Percentiles rank a stretch among this genome's conserved stretches.
phyloP scores from a whole-genome alignment of 1,139 yeast species.

The Protomyces gravidus region DNA sequence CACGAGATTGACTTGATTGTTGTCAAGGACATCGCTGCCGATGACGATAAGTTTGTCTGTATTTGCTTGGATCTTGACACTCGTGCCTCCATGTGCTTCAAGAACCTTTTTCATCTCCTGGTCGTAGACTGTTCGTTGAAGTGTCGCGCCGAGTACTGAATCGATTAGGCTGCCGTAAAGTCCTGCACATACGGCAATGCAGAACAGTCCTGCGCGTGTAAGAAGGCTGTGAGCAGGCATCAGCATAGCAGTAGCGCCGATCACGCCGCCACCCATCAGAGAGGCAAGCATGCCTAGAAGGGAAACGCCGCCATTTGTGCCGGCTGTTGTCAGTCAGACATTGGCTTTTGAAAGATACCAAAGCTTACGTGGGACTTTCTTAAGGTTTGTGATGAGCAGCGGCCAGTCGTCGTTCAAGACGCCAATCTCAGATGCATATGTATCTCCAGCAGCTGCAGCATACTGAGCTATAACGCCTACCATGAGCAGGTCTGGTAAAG shows the following conservation, averaged over 20 bases:
- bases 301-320: slow-evolving; percentile 52
- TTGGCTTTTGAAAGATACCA: neutral
- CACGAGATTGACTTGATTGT: slow-evolving; percentile 46
- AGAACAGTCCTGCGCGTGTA: slow-evolving; percentile 36
- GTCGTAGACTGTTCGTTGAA: slow-evolving; percentile 44
- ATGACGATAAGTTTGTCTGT: neutral
- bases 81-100: slow-evolving; percentile 46
- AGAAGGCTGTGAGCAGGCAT: slow-evolving; percentile 24
- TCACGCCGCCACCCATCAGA: slow-evolving; percentile 43
- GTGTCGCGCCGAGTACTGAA: slow-evolving; percentile 47
- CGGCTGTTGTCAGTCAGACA: slow-evolving; percentile 35
- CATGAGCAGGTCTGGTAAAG: slow-evolving; percentile 38
- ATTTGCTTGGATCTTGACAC: neutral
- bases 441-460: slow-evolving; percentile 49
- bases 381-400: slow-evolving; percentile 45
- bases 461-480: slow-evolving; percentile 42
- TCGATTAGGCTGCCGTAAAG: slow-evolving; percentile 47
- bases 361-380: slow-evolving; percentile 42
- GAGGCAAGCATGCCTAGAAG: slow-evolving; percentile 45
- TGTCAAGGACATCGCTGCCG: slow-evolving; percentile 40
- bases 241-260: slow-evolving; percentile 39
- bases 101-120: slow-evolving; percentile 43
- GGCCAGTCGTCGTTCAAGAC: slow-evolving; percentile 45
- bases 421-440: slow-evolving; percentile 52
- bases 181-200: slow-evolving; percentile 42